Conservation (phyloP, 164 flowering plant genomes). For the Magnolia kwangsiensis region DNA sequence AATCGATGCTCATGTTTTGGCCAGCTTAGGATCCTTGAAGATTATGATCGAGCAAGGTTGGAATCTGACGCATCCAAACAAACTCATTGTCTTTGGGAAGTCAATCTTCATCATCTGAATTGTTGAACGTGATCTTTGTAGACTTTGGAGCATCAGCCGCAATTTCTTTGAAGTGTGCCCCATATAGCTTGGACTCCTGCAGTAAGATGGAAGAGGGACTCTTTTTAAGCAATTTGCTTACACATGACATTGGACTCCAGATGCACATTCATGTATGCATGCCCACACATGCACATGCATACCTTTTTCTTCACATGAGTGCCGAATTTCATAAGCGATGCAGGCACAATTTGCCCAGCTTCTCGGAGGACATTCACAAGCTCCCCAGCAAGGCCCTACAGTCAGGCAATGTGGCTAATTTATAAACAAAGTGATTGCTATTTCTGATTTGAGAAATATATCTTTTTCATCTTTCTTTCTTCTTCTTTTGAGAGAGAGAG, state of each 20-base stretch:
- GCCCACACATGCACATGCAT: background rate
- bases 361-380: slow-evolving; percentile 90
- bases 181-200: slow-evolving; percentile 95
- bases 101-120: slow-evolving; percentile 73
- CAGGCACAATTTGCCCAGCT: slow-evolving; percentile 85
- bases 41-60: no score
- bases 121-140: slow-evolving; percentile 64
- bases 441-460: no score
- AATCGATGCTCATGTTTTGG: no score
- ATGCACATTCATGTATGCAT: background rate
- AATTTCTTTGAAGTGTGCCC: slow-evolving; percentile 89
- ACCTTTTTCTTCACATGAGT: slow-evolving; percentile 99
- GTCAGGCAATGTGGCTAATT: background rate
- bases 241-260: background rate
- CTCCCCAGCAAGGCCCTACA: slow-evolving; percentile 93
- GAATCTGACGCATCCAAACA: no score
- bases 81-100: background rate
- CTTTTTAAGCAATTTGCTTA: background rate
- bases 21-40: no score
- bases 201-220: background rate
- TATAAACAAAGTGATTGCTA: no score
- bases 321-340: slow-evolving; percentile 71
- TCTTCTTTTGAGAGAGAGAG: no score
- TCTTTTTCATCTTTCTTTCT: no score
- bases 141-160: slow-evolving; percentile 81